Percentiles rank a stretch among this genome's conserved stretches.
phyloP scores from a whole-genome alignment of 768 basidiomycete species.

The Asterophora lycoperdoides region DNA sequence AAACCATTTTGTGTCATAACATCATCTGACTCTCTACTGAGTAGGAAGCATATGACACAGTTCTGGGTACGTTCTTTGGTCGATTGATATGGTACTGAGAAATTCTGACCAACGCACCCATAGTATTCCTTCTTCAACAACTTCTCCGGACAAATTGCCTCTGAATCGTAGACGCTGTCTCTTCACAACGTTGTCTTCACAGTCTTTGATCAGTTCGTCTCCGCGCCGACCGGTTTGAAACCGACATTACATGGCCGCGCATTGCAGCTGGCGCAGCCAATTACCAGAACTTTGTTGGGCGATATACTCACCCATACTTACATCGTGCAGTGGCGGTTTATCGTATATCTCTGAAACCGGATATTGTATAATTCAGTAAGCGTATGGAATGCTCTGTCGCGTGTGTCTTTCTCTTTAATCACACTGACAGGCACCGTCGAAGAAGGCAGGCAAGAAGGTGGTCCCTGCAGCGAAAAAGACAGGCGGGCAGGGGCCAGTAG shows the following conservation, averaged over 20 bases:
- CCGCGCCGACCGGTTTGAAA: no score
- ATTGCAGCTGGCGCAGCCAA: no score
- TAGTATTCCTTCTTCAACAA: constrained; percentile 99
- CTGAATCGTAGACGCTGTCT: constrained; percentile 98
- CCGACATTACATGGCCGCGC: no score
- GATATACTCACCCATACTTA: neutral
- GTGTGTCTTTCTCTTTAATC: neutral
- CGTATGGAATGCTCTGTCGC: neutral
- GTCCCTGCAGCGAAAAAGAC: constrained; percentile 62
- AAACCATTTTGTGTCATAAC: no score
- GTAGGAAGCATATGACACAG: constrained; percentile 97
- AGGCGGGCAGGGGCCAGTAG: constrained; percentile 58
- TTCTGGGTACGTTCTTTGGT: constrained; percentile 73
- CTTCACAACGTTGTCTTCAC: constrained; percentile 97
- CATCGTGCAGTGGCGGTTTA: neutral
- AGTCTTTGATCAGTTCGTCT: constrained; percentile 97
- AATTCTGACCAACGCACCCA: constrained; percentile 1
- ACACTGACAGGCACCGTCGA: constrained; percentile 66
- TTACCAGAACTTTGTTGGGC: no score
- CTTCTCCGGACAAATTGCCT: constrained; percentile 97
- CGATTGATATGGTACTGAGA: neutral
- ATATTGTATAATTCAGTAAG: constrained; percentile 14
- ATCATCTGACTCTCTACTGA: no score
- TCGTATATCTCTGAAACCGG: constrained; percentile 1
- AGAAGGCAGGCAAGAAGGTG: constrained; percentile 87